Evolutionary conservation across 805 yeast species (phyloP).

Genomic region (Teunomyces gatunensis): DNA sequence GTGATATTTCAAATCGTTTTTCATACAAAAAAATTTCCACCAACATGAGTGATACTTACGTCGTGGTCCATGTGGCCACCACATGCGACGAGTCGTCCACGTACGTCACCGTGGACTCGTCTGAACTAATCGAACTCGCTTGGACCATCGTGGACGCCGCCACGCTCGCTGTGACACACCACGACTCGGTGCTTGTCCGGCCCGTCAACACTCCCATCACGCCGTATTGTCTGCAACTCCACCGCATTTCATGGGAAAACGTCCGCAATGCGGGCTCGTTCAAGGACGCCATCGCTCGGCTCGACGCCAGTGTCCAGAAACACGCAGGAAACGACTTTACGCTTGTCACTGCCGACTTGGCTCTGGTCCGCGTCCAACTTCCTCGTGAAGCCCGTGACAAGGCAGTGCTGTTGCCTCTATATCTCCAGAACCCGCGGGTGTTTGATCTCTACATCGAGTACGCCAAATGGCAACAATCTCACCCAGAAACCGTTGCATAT

Average conservation of each 20-base stretch:
- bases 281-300: slow-evolving; percentile 56
- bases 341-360: slow-evolving; percentile 63
- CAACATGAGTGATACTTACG: slow-evolving; percentile 52
- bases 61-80: slow-evolving; percentile 59
- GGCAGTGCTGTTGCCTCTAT: slow-evolving; percentile 66
- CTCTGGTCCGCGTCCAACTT: slow-evolving; percentile 73
- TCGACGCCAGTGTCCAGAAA: slow-evolving; percentile 52
- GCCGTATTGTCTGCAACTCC: slow-evolving; percentile 49
- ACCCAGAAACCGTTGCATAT: slow-evolving; percentile 49
- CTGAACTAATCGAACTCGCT: slow-evolving; percentile 65
- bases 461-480: slow-evolving; percentile 61
- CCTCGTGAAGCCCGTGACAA: slow-evolving; percentile 81
- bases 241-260: slow-evolving; percentile 59
- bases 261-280: slow-evolving; percentile 57
- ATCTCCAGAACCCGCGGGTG: slow-evolving; percentile 69
- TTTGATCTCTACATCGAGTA: slow-evolving; percentile 78
- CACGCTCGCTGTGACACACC: slow-evolving; percentile 41
- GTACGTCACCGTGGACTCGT: slow-evolving; percentile 61
- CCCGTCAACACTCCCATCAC: slow-evolving; percentile 69
- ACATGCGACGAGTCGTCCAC: slow-evolving; percentile 65
- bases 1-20: background rate
- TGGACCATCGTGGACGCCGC: slow-evolving; percentile 63
- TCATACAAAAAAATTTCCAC: background rate
- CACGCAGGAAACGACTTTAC: slow-evolving; percentile 51
- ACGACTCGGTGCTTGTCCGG: slow-evolving; percentile 50